Percentiles rank a stretch among this genome's conserved stretches.
These are phyloP conservation scores for Pleurotus tuber-regium DNA, from an alignment of 768 basidiomycete species.

Conservation along the genomic window DNA sequence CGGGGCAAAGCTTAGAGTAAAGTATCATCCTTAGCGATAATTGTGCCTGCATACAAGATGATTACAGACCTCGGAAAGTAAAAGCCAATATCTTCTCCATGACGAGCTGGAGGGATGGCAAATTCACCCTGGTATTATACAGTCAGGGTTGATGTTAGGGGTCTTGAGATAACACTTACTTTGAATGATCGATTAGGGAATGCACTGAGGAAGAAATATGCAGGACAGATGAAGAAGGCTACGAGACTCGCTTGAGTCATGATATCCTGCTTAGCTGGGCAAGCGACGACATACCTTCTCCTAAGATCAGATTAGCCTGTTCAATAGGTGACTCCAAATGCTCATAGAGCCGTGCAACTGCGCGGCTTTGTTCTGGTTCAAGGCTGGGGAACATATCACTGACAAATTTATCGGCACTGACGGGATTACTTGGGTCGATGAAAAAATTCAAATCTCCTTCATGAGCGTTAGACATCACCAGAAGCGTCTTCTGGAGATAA, in stretches of 20 bases:
- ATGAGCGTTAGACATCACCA: constrained; percentile 37
- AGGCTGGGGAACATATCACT: constrained; percentile 42
- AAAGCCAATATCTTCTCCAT: constrained; percentile 35
- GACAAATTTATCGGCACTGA: too few relatives aligned
- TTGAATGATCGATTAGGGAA: too few relatives aligned
- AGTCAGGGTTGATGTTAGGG: too few relatives aligned
- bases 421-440: constrained; percentile 31
- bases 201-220: constrained; percentile 34
- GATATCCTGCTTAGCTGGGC: too few relatives aligned
- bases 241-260: background rate
- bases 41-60: too few relatives aligned
- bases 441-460: constrained; percentile 39
- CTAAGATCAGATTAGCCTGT: constrained; percentile 33
- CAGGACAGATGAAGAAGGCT: constrained; percentile 45
- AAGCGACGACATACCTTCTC: constrained; percentile 32
- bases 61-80: constrained; percentile 44
- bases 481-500: constrained; percentile 16
- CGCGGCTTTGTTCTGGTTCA: constrained; percentile 20
- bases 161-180: too few relatives aligned
- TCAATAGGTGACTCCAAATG: constrained; percentile 28
- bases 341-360: constrained; percentile 26
- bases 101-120: constrained; percentile 38
- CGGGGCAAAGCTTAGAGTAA: too few relatives aligned
- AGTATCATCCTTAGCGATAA: too few relatives aligned
- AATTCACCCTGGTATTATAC: constrained; percentile 46